Evolutionary conservation across 192 early-diverging fungal species (phyloP), one percentile per base, ranked within the genome.

Genomic region (Haplosporangium gracile): DNA sequence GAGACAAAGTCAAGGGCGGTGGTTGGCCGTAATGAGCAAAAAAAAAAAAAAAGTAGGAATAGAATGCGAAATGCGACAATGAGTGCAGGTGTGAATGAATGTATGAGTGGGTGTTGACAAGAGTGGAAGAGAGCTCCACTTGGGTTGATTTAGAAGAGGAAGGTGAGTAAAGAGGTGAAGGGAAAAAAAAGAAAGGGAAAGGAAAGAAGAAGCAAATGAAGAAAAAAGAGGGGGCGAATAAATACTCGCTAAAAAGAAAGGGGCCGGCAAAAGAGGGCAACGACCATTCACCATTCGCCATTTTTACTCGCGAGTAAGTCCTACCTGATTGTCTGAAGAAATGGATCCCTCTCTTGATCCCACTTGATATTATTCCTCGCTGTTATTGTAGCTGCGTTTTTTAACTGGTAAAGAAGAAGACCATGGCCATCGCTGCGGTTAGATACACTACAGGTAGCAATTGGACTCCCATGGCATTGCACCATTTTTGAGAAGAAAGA

Each of bases 201-300:
- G 38, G n/a, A 13, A 24, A 26, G 11, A 39, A 24, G n/a, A 63
- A 43, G 74, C 22, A 22, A 38, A 20, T 3, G 38, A n/a, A 38
- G 8, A 36, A 5, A 76, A 75, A 8, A 57, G 10, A 60, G 38
- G 20, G 34, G 45, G 43, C 40, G 20, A 49, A 69, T 39, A 69
- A 39, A 69, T 69, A 69, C 22, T 24, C 22, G 68, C 38, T 22
- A 39, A 39, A 13, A 6, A 69, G 68, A 69, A 39, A 36, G 32
- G 24, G 36, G 34, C 38, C 40, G 42, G 32, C 8, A 70, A 0
- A 26, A 16, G 42, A 26, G 43, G 9, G 13, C n/a, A 26, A 20
- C 24, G 71, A 72, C 16, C 70, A 65, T 29, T 32, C 60, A 65
- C 60, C 60, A 65, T 65, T 65, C 60, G 60, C 60, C 10, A 13